phyloP scores from a whole-genome alignment of 768 basidiomycete species.

The Psilocybe tampanensis region DNA sequence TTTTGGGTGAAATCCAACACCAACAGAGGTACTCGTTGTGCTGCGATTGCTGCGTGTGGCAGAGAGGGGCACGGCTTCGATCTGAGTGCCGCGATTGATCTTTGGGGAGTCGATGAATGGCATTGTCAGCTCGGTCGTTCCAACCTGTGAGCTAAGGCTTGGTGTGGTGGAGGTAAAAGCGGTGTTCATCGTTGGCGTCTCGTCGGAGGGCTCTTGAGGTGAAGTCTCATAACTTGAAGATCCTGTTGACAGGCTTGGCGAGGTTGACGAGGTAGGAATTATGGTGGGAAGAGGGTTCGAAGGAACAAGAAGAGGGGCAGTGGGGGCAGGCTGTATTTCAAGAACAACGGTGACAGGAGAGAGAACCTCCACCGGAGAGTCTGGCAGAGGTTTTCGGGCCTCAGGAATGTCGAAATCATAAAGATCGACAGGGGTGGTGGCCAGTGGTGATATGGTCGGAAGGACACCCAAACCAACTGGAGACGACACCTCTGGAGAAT shows the following conservation, averaged over 20 bases:
- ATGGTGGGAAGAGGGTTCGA: too few species aligned
- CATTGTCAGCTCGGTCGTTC: too few species aligned
- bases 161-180: too few species aligned
- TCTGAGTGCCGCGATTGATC: conserved; percentile 2
- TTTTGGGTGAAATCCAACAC: conserved; percentile 5
- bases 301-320: too few species aligned
- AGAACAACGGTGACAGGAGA: conserved; percentile 20
- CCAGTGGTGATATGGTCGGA: conserved; percentile 35
- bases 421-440: conserved; percentile 33
- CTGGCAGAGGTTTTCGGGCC: conserved; percentile 31
- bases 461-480: conserved; percentile 36
- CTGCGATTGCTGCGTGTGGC: conserved; percentile 10
- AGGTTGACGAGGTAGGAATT: conserved; percentile 6
- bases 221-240: conserved; percentile 29
- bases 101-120: background rate
- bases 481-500: conserved; percentile 36
- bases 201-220: conserved; percentile 23
- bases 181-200: too few species aligned
- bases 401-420: conserved; percentile 29
- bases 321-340: background rate
- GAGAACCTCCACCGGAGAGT: conserved; percentile 21
- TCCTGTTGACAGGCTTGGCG: conserved; percentile 21
- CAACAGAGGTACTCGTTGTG: background rate
- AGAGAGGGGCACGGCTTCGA: conserved; percentile 5
- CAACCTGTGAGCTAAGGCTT: too few species aligned